A percentile compares a stretch with the other conserved stretches of the same genome.
phyloP scores from a whole-genome alignment of 257 asterid species.

The Perilla frutescens region DNA sequence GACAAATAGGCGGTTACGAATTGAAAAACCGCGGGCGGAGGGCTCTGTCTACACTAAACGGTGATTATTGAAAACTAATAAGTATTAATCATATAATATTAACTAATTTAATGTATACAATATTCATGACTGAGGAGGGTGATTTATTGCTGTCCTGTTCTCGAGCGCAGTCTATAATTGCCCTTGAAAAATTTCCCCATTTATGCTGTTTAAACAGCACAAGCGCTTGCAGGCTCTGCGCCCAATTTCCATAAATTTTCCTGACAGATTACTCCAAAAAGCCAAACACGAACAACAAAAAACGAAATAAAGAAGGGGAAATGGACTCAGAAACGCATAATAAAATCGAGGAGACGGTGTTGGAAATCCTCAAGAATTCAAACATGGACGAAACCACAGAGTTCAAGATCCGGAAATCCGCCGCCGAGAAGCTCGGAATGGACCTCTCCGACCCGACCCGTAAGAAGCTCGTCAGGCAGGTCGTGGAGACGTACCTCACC shows the following conservation, averaged over 20 bases:
- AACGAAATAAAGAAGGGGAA: neutral
- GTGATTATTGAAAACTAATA: no score
- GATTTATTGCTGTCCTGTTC: no score
- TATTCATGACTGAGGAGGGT: no score
- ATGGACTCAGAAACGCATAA: conserved; percentile 72
- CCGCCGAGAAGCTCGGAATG: conserved; percentile 74
- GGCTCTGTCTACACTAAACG: no score
- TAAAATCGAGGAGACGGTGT: conserved; percentile 64
- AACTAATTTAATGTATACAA: no score
- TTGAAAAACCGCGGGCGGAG: no score
- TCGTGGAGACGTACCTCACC: conserved; percentile 75
- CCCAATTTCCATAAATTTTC: conserved; percentile 3
- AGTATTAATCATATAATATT: no score
- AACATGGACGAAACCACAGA: conserved; percentile 86
- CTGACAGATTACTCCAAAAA: conserved; percentile 4
- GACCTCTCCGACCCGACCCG: conserved; percentile 73
- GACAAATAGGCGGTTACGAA: no score
- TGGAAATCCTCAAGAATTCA: conserved; percentile 64
- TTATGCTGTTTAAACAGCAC: no score
- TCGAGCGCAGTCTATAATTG: no score
- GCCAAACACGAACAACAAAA: neutral
- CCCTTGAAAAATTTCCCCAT: conserved; percentile 6
- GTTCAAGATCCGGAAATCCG: conserved; percentile 76
- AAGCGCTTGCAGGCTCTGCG: conserved; percentile 14
- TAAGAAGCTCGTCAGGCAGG: conserved; percentile 67